Percentiles rank a stretch among this genome's conserved stretches.
phyloP scores from a whole-genome alignment of 768 basidiomycete species.

The Psilocybe subaeruginosa region DNA sequence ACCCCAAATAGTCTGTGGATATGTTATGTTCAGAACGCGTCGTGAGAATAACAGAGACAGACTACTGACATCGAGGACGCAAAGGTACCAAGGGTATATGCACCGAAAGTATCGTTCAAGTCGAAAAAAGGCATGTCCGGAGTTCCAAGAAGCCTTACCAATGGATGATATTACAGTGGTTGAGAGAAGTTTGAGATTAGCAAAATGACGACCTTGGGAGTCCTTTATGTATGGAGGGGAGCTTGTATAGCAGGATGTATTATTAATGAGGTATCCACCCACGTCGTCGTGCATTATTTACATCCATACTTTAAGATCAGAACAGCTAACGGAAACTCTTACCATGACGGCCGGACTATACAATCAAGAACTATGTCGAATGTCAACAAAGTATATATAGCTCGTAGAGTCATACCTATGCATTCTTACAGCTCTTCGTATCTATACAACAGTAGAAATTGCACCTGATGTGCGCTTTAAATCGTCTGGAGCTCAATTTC shows the following conservation, averaged over 20 bases:
- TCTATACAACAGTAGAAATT: no score
- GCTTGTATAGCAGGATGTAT: neutral
- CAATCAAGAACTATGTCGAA: neutral
- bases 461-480: no score
- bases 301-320: neutral
- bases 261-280: neutral
- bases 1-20: slow-evolving; percentile 2
- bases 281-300: neutral
- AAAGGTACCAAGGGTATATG: slow-evolving; percentile 5
- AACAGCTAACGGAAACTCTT: neutral
- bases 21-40: neutral
- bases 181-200: neutral
- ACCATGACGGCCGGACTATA: neutral
- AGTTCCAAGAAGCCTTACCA: neutral
- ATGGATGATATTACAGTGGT: neutral
- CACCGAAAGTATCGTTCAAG: slow-evolving; percentile 3
- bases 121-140: neutral
- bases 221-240: neutral
- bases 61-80: neutral
- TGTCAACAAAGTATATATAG: neutral
- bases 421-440: neutral
- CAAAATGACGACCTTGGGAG: neutral
- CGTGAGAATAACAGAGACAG: neutral
- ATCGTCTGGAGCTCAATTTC: no score
- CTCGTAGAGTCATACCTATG: neutral